These are phyloP conservation scores for Coemansia erecta DNA, from an alignment of 192 early-diverging fungal genomes.

Conservation along the genomic window DNA sequence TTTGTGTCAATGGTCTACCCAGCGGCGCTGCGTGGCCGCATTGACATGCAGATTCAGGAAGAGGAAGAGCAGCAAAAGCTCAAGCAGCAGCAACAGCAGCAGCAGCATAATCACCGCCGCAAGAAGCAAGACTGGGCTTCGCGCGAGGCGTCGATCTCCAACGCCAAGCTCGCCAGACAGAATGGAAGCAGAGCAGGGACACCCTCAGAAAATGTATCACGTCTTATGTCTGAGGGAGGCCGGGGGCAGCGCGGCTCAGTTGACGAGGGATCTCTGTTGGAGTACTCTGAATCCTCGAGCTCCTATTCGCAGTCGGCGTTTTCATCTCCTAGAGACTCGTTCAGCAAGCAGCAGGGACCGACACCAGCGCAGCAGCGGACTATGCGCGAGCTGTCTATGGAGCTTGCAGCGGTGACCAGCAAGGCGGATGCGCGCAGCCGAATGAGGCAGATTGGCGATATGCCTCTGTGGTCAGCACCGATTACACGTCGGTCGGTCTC, in stretches of 20 bases:
- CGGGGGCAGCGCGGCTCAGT: constrained; percentile 35
- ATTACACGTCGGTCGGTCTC: constrained; percentile 40
- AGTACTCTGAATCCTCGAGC: constrained; percentile 30
- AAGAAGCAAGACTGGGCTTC: constrained; percentile 38
- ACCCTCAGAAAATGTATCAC: constrained; percentile 17
- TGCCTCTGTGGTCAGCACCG: constrained; percentile 36
- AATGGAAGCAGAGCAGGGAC: constrained; percentile 17
- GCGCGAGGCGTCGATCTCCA: constrained; percentile 15
- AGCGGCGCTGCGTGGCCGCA: constrained; percentile 45
- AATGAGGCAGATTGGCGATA: constrained; percentile 22
- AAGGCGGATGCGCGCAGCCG: constrained; percentile 23
- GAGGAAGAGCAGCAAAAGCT: constrained; percentile 29
- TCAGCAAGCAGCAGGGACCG: constrained; percentile 17
- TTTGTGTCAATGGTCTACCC: constrained; percentile 71
- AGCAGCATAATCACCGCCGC: constrained; percentile 11
- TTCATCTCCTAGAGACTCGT: constrained; percentile 39
- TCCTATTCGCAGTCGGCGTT: constrained; percentile 19
- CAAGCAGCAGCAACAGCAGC: constrained; percentile 26
- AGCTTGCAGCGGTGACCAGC: constrained; percentile 11
- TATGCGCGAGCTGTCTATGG: constrained; percentile 39
- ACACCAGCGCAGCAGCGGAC: constrained; percentile 19
- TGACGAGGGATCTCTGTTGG: constrained; percentile 29
- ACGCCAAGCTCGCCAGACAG: constrained; percentile 19
- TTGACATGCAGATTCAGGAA: constrained; percentile 50
- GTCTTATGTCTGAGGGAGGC: constrained; percentile 1